These are phyloP conservation scores for Aspergillus sojae DNA, from an alignment of 2,329 filamentous ascomycete species.

Conservation along the genomic window DNA sequence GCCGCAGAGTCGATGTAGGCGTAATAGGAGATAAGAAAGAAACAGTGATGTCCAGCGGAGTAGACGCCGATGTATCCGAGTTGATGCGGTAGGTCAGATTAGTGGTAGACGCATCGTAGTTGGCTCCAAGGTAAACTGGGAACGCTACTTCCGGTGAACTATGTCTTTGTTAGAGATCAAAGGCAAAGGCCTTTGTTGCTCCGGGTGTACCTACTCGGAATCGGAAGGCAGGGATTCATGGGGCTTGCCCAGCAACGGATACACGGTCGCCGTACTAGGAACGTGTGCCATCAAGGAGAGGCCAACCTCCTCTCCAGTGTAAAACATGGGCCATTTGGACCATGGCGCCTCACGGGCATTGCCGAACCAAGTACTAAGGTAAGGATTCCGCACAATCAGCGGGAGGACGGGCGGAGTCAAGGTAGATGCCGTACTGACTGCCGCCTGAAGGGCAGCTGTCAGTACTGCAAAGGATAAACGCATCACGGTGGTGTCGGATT, in stretches of 20 bases:
- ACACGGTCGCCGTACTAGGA: slow-evolving; percentile 61
- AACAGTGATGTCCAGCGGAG: slow-evolving; percentile 57
- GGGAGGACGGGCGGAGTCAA: slow-evolving; percentile 69
- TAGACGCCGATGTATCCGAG: slow-evolving; percentile 38
- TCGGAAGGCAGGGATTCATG: slow-evolving; percentile 60
- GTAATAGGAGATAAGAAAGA: slow-evolving; percentile 78
- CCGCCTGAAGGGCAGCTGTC: slow-evolving; percentile 43
- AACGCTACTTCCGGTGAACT: slow-evolving; percentile 60
- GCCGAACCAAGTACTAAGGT: slow-evolving; percentile 73
- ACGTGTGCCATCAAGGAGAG: slow-evolving; percentile 66
- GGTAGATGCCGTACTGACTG: slow-evolving; percentile 51
- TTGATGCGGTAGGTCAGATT: slow-evolving; percentile 68
- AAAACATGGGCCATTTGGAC: slow-evolving; percentile 86
- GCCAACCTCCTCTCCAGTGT: slow-evolving; percentile 70
- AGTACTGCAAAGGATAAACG: slow-evolving; percentile 35
- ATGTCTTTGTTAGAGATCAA: background rate
- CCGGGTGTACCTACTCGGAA: slow-evolving; percentile 38
- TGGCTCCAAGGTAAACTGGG: slow-evolving; percentile 61
- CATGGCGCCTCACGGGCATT: slow-evolving; percentile 76
- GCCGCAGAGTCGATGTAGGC: slow-evolving; percentile 75
- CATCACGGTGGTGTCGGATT: slow-evolving; percentile 24
- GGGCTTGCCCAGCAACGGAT: slow-evolving; percentile 66
- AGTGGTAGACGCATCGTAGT: slow-evolving; percentile 70
- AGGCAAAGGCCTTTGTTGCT: background rate
- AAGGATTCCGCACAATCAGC: slow-evolving; percentile 74